Evolutionary conservation across 2,329 filamentous ascomycete species (phyloP).

Genomic region (Penicillium expansum): DNA sequence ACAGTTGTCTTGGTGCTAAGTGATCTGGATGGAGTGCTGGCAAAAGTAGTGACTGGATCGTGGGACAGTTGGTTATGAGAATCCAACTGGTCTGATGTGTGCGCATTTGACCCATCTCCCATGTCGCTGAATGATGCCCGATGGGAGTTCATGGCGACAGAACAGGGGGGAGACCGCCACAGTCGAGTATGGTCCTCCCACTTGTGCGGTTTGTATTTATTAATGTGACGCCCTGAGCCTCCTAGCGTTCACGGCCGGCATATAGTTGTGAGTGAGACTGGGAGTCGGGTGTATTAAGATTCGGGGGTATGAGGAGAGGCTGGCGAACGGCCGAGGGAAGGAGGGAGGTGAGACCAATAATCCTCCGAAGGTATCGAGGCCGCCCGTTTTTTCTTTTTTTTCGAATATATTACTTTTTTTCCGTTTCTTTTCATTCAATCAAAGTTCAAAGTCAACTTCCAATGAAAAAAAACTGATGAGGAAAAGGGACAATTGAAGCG

Average conservation of each 20-base stretch:
- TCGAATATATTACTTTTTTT: background rate
- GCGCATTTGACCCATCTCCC: constrained; percentile 17
- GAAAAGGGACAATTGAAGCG: constrained; percentile 23
- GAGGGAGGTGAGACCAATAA: constrained; percentile 9
- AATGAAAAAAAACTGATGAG: constrained; percentile 10
- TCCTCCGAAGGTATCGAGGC: constrained; percentile 2
- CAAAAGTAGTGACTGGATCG: constrained; percentile 19
- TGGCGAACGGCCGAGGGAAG: constrained; percentile 14
- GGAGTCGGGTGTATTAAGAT: background rate
- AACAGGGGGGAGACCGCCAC: constrained; percentile 7
- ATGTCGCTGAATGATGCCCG: constrained; percentile 20
- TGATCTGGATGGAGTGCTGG: constrained; percentile 19
- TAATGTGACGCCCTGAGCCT: background rate
- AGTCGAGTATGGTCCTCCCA: constrained; percentile 1
- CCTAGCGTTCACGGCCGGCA: constrained; percentile 1
- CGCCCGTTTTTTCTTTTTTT: background rate
- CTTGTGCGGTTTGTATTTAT: background rate
- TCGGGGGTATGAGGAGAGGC: constrained; percentile 3
- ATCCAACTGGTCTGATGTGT: constrained; percentile 20
- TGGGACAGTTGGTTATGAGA: constrained; percentile 37
- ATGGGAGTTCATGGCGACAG: constrained; percentile 21
- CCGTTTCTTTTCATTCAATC: background rate
- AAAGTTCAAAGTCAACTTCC: background rate
- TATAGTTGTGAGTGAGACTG: background rate
- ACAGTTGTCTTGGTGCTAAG: constrained; percentile 40